Percentiles rank a stretch among this genome's conserved stretches.
These are phyloP conservation scores for Fonsecaea erecta DNA, from an alignment of 2,329 filamentous ascomycete genomes.

Conservation along the genomic window DNA sequence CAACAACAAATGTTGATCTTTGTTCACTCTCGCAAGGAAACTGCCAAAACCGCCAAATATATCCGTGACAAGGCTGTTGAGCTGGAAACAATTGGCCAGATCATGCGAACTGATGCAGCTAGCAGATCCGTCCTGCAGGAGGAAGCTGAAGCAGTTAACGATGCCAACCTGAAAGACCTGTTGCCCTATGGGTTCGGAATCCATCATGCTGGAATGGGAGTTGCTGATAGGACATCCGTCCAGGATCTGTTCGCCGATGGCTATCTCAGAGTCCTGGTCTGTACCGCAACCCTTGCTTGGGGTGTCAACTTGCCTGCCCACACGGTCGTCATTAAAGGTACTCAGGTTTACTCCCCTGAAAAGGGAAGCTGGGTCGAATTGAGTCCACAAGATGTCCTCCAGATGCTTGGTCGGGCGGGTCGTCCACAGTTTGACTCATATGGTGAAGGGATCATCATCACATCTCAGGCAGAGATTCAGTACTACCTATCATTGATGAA, in stretches of 20 bases:
- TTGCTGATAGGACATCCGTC: constrained; percentile 91
- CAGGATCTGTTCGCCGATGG: constrained; percentile 93
- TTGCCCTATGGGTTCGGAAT: constrained; percentile 97
- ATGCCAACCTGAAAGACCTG: constrained; percentile 88
- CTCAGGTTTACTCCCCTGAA: constrained; percentile 95
- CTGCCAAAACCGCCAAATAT: constrained; percentile 94
- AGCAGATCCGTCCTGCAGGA: constrained; percentile 86
- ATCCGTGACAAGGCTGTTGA: constrained; percentile 97
- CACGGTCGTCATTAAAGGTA: constrained; percentile 98
- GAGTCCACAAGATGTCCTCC: constrained; percentile 94
- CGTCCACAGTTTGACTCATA: constrained; percentile 97
- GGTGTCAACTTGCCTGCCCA: constrained; percentile 98
- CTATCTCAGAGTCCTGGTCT: constrained; percentile 91
- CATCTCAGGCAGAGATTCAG: constrained; percentile 89
- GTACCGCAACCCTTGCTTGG: constrained; percentile 97
- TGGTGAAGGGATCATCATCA: constrained; percentile 98
- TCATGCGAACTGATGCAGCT: constrained; percentile 88
- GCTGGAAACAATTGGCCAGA: constrained; percentile 94
- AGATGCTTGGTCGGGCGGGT: constrained; percentile 97
- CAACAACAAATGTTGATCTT: constrained; percentile 99
- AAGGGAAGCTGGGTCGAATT: constrained; percentile 99
- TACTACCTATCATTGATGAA: constrained; percentile 97
- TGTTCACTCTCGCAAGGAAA: constrained; percentile 97
- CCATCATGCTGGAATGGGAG: constrained; percentile 95
- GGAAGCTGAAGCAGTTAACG: constrained; percentile 79